A percentile compares a stretch with the other conserved stretches of the same genome.
Conservation (phyloP, 129 eudicot species). For the Daucus carota region DNA sequence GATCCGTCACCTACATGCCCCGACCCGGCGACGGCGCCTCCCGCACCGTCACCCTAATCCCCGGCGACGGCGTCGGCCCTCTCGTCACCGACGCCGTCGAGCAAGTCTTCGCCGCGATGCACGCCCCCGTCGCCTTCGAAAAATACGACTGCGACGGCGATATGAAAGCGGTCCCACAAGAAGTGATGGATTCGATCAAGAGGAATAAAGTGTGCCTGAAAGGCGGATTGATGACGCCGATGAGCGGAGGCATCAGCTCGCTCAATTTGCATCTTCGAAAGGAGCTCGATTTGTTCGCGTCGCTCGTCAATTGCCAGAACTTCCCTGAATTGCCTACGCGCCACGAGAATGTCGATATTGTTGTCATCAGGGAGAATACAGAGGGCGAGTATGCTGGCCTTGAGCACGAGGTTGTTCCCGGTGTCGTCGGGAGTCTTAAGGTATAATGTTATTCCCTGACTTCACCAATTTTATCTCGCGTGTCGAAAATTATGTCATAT, state of each 20-base stretch:
- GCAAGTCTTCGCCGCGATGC: conserved; percentile 88
- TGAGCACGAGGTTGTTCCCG: conserved; percentile 87
- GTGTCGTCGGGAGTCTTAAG: conserved; percentile 92
- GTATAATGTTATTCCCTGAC: conserved; percentile 9
- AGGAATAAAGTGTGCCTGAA: conserved; percentile 79
- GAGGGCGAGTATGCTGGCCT: conserved; percentile 79
- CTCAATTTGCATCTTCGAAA: conserved; percentile 65
- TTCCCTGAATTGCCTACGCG: conserved; percentile 69
- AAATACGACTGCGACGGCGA: conserved; percentile 70
- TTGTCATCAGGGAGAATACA: conserved; percentile 89
- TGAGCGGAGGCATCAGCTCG: conserved; percentile 92
- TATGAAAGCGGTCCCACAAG: conserved; percentile 53
- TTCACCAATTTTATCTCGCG: too few relatives aligned
- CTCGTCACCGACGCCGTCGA: conserved; percentile 84
- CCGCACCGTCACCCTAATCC: conserved; percentile 71
- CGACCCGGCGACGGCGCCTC: conserved; percentile 94
- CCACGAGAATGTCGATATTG: conserved; percentile 86
- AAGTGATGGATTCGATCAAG: conserved; percentile 59
- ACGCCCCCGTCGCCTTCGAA: conserved; percentile 89
- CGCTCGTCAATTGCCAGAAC: conserved; percentile 76
- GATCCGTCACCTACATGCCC: conserved; percentile 98
- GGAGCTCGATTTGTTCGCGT: conserved; percentile 87
- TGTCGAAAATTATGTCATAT: too few relatives aligned
- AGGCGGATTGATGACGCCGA: conserved; percentile 82
- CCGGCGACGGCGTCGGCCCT: conserved; percentile 93